Conservation (phyloP, 2,329 filamentous ascomycete genomes). For the Emergomyces pasteurianus region DNA sequence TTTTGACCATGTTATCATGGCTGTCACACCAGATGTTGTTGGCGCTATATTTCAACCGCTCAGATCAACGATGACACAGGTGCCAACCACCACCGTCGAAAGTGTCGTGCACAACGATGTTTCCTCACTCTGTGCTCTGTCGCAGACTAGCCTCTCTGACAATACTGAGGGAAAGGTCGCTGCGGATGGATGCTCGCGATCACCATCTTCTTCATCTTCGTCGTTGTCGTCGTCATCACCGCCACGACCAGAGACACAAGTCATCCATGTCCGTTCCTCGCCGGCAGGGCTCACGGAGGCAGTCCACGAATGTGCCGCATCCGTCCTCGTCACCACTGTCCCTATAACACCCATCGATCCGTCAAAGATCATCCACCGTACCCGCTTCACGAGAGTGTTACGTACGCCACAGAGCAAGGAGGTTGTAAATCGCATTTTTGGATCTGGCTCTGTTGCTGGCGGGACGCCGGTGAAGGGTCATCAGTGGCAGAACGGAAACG, state of each 20-base stretch:
- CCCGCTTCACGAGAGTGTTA: conserved; percentile 42
- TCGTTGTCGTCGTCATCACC: no score
- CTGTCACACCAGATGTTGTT: conserved; percentile 44
- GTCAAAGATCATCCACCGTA: conserved; percentile 32
- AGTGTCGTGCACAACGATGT: conserved; percentile 36
- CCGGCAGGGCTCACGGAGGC: conserved; percentile 36
- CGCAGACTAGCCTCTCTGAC: conserved; percentile 3
- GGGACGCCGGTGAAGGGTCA: background rate
- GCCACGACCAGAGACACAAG: conserved; percentile 17
- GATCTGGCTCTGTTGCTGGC: background rate
- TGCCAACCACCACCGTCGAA: conserved; percentile 39
- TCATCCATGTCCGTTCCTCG: conserved; percentile 26
- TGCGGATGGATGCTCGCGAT: conserved; percentile 11
- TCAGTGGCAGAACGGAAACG: conserved; percentile 45
- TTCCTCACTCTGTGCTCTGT: conserved; percentile 1
- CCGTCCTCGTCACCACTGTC: conserved; percentile 43
- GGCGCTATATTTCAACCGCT: conserved; percentile 38
- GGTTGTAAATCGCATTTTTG: conserved; percentile 38
- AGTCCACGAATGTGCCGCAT: conserved; percentile 40
- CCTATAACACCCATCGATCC: conserved; percentile 32
- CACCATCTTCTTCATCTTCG: conserved; percentile 2
- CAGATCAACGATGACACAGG: conserved; percentile 23
- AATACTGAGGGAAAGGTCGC: background rate
- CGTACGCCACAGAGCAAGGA: conserved; percentile 38
- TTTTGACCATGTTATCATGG: conserved; percentile 44